Evolutionary conservation across 108 stramenopile genomes (phyloP), one percentile per base, ranked within the genome.

Genomic region (Cyclostephanos invisitatus): DNA sequence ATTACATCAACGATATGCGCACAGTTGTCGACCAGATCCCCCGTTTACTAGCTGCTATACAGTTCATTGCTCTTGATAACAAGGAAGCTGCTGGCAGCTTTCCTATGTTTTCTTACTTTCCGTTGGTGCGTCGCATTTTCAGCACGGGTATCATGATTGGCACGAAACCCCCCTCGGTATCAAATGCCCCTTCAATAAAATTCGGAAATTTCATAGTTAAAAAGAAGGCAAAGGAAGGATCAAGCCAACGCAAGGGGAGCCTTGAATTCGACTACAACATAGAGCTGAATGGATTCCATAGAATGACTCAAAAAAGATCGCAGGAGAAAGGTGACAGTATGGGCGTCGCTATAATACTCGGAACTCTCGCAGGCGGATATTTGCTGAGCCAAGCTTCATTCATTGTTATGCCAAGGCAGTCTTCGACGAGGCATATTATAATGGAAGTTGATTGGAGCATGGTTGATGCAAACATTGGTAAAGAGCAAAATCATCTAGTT

Each of bases 1-100:
- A 99, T 74, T 99, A 97, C 75, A 85, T 96, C 64, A 98, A 96
- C 68, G 99, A 99, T 78, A 94, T 96, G 29, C 88, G 87, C 74
- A 84, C 88, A 25, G 98, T 98, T 29, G 78, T 98, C 62, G 99
- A 99, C 63, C 98, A 97, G 70, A 70, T 96, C 12, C 90, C 96
- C 53, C 91, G 99, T 38, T 83, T 99, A 38, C 72, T 99, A 14
- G 95, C 96, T 20, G 99, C 98, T 7, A 93, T 98, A 92, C 77
- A 97, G n/a, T 97, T 90, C 69, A 80, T 98, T 62, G 88, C 94
- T 24, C 74, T 85, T 37, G 87, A 92, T 9, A 85, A 86, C 50
- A 75, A 56, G 49, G 50, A 61, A 6, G 72, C 66, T 24, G 74
- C 74, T 49, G 88, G 91, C 11, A 84, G 66, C 28, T 89, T 91